Percentiles rank a stretch among this genome's conserved stretches.
Conservation (phyloP, 768 basidiomycete genomes). For the Lenzites betulinus region DNA sequence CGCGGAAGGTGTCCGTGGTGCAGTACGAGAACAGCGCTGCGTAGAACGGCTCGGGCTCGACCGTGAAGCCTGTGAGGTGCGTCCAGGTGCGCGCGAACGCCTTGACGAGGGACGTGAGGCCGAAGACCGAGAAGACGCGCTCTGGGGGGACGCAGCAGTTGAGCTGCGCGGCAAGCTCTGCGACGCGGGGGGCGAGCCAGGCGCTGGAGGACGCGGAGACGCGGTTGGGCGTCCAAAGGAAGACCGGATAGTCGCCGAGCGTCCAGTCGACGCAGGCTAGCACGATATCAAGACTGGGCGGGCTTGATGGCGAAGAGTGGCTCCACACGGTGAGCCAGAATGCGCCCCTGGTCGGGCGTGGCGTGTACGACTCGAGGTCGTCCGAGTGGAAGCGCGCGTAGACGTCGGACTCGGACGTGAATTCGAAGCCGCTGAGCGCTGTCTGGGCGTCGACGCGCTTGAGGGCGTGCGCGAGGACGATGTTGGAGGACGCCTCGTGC, state of each 20-base stretch:
- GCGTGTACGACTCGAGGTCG: constrained; percentile 26
- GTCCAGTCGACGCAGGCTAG: constrained; percentile 49
- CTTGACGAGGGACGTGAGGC: constrained; percentile 42
- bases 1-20: constrained; percentile 40
- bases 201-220: constrained; percentile 30
- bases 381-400: constrained; percentile 27
- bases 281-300: constrained; percentile 42
- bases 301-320: constrained; percentile 29
- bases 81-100: constrained; percentile 49
- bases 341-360: constrained; percentile 27
- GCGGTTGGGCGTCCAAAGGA: constrained; percentile 47
- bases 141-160: constrained; percentile 38
- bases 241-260: constrained; percentile 52
- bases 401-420: constrained; percentile 38
- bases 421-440: constrained; percentile 40
- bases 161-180: constrained; percentile 41
- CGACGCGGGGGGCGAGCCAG: constrained; percentile 39
- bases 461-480: constrained; percentile 54
- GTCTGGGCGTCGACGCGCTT: constrained; percentile 42
- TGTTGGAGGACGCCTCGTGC: constrained; percentile 52
- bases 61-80: constrained; percentile 39
- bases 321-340: constrained; percentile 58
- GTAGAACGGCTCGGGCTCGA: constrained; percentile 50
- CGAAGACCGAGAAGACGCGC: constrained; percentile 57
- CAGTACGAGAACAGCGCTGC: constrained; percentile 50